phyloP scores from a whole-genome alignment of 257 asterid genomes.

The Przewalskia tangutica region DNA sequence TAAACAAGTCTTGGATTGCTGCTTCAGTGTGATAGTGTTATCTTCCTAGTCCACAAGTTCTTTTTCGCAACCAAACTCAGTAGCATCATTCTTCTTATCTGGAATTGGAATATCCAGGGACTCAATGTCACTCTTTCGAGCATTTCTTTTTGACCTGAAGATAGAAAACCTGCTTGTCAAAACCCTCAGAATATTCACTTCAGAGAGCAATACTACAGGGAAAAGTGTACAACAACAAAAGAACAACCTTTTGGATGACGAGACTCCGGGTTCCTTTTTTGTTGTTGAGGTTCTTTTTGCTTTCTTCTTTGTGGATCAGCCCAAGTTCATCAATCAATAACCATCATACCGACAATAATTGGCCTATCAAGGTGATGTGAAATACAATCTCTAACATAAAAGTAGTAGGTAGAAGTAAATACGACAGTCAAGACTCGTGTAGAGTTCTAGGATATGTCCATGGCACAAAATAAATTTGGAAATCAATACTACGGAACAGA shows the following conservation, averaged over 20 bases:
- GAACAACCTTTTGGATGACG: neutral
- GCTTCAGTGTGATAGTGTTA: neutral
- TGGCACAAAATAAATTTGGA: neutral
- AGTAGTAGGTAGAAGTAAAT: neutral
- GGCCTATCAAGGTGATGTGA: neutral
- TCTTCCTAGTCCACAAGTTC: neutral
- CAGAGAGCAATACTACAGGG: neutral
- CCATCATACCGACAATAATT: neutral
- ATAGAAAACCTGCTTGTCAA: neutral
- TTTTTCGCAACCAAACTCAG: neutral
- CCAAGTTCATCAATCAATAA: neutral
- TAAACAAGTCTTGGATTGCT: neutral
- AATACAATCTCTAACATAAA: neutral
- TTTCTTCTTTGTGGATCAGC: neutral
- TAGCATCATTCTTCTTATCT: neutral
- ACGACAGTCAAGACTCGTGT: neutral
- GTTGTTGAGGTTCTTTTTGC: neutral
- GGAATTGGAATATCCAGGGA: neutral
- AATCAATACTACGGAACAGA: conserved; percentile 14
- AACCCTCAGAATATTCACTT: neutral
- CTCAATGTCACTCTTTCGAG: neutral
- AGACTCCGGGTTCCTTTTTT: neutral
- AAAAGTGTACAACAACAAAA: neutral
- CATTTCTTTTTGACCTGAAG: neutral
- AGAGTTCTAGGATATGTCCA: neutral